Percentiles rank a stretch among this genome's conserved stretches.
Evolutionary conservation across 129 eudicot genomes (phyloP).

Genomic region (Cynara cardunculus): DNA sequence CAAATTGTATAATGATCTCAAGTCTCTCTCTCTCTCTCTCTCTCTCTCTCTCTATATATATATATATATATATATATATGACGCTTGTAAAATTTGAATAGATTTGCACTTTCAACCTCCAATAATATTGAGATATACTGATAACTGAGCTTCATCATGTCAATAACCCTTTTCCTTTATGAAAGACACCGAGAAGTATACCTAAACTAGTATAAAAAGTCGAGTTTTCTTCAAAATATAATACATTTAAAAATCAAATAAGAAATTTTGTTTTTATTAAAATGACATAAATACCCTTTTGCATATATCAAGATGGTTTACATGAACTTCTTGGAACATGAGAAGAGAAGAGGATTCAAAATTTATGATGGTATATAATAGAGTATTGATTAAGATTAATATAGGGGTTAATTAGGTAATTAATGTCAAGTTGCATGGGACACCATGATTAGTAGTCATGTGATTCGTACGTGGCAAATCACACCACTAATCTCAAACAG

Average conservation of each 20-base stretch:
- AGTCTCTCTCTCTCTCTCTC: too few relatives aligned
- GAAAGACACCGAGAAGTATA: not conserved
- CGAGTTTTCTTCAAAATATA: not conserved
- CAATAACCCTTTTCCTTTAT: not conserved
- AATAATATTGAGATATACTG: not conserved
- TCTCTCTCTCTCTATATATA: too few relatives aligned
- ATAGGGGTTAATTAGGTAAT: not conserved
- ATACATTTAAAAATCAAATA: not conserved
- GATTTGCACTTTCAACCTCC: not conserved
- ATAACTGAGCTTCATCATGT: not conserved
- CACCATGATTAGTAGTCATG: constrained; percentile 40
- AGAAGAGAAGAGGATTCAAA: constrained; percentile 9
- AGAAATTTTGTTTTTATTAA: not conserved
- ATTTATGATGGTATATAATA: not conserved
- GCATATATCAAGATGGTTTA: not conserved
- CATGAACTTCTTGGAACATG: constrained; percentile 23
- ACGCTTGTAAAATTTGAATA: too few relatives aligned
- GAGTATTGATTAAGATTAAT: not conserved
- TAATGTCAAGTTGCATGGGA: constrained; percentile 24
- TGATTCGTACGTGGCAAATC: constrained; percentile 35
- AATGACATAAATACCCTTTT: not conserved
- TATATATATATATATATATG: too few relatives aligned
- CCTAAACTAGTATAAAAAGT: not conserved
- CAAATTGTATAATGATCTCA: too few relatives aligned
- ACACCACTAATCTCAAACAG: constrained; percentile 34